Evolutionary conservation across 176 grass and related monocot species (phyloP).

Genomic region (Aegilops speltoides): DNA sequence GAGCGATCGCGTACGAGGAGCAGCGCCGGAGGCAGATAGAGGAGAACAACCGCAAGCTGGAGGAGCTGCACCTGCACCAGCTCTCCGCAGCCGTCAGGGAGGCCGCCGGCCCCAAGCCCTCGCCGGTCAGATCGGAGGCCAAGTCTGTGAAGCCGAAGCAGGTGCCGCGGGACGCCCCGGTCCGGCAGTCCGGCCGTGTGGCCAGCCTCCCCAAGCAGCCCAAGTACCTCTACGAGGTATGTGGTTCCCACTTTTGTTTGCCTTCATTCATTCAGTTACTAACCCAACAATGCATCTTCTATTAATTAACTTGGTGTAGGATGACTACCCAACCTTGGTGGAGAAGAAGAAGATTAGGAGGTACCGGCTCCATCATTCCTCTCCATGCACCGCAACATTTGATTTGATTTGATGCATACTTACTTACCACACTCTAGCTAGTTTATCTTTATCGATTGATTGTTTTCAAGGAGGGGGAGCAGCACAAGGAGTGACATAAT

Average conservation of each 20-base stretch:
- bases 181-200: conserved; percentile 51
- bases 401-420: neutral
- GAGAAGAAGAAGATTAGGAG: conserved; percentile 28
- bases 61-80: conserved; percentile 68
- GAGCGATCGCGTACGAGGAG: conserved; percentile 57
- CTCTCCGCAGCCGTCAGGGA: conserved; percentile 54
- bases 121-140: conserved; percentile 45
- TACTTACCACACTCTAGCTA: no score
- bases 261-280: neutral
- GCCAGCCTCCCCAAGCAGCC: conserved; percentile 46
- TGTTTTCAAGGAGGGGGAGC: neutral
- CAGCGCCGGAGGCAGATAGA: conserved; percentile 58
- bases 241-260: neutral
- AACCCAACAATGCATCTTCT: neutral
- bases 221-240: conserved; percentile 50
- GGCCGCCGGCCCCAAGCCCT: conserved; percentile 52
- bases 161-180: neutral
- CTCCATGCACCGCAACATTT: no score
- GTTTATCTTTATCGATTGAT: neutral
- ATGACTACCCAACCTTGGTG: neutral
- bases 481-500: conserved; percentile 36
- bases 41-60: conserved; percentile 71
- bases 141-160: conserved; percentile 62
- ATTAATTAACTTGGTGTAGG: neutral
- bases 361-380: conserved; percentile 4